Base-by-base conservation (phyloP, 371 early-diverging fungal species). In the Dichotomocladium elegans region DNA sequence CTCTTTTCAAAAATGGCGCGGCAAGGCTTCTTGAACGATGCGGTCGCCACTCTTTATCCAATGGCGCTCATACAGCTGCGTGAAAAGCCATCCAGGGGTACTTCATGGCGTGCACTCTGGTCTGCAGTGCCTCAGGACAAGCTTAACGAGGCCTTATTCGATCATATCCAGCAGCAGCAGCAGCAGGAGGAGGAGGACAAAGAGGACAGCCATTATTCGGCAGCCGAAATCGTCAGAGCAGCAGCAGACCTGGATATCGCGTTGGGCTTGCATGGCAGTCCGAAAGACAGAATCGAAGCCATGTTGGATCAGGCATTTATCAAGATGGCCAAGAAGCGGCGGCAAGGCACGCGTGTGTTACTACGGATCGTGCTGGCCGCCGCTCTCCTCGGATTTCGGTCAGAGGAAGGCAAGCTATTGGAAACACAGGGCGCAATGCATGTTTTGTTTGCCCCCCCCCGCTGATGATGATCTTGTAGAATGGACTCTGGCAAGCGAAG, bases 21-120 rank as follows among this genome's bases (percentile, higher is more conserved):
- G 15, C 70, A 68, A 30, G 73, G 66, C 0, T 64, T 65, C 50
- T 50, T 44, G 56, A 63, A 64, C 28, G 41, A 47, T 2, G 52
- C 46, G 17, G 46, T 71, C 17, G n/a, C 54, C 14, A 41, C 66
- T 12, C 44, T 63, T 7, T 63, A 61, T 49, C 54, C 68, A 0
- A 41, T 58, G 15, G 55, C 53, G 5, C 28, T 59, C 8, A 35
- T 35, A n/a, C 57, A 41, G 11, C 25, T 48, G 15, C 43, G 29
- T 3, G 30, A 28, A 35, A 15, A 45, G 14, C 6, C 28, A 27
- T 9, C 44, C 6, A 41, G 27, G 3, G 30, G 37, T 35, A 44
- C 44, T 43, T 15, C 51, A 24, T 19, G 27, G 25, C 45, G 25
- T 4, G 50, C 49, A 25, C 14, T 24, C 15, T 35, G 31, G 33